These are phyloP conservation scores for Cutaneotrichosporon spelunceum DNA, from an alignment of 1,284 basidiomycete species.

Conservation along the genomic window DNA sequence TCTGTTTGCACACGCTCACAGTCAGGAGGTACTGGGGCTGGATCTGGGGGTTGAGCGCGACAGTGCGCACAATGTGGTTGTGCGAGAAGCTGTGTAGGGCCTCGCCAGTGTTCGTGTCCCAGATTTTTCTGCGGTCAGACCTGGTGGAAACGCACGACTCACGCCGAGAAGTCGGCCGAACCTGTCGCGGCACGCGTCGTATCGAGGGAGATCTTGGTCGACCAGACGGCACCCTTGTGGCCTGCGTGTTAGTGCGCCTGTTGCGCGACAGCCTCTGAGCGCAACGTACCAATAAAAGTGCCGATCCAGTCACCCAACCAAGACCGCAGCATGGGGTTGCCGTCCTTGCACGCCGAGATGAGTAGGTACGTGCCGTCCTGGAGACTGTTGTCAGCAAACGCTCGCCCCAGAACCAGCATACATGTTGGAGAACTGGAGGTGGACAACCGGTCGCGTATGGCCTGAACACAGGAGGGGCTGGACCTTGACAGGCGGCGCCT, in stretches of 20 bases:
- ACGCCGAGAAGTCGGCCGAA: conserved; percentile 97
- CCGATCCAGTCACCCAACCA: conserved; percentile 99
- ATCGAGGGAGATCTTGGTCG: conserved; percentile 85
- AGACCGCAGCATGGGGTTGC: conserved; percentile 90
- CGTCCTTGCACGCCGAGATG: conserved; percentile 94
- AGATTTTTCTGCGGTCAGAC: conserved; percentile 69
- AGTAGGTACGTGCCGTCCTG: conserved; percentile 79
- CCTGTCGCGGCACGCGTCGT: conserved; percentile 83
- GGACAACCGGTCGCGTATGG: conserved; percentile 76
- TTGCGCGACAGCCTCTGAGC: background rate
- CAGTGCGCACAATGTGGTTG: conserved; percentile 95
- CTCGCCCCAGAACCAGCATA: conserved; percentile 18
- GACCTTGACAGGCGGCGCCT: conserved; percentile 36
- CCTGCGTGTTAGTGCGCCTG: conserved; percentile 48
- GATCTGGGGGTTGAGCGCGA: conserved; percentile 62
- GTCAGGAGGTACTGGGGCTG: conserved; percentile 52
- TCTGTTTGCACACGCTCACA: conserved; percentile 23
- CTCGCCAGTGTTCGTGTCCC: conserved; percentile 90
- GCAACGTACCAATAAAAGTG: conserved; percentile 71
- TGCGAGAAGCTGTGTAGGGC: conserved; percentile 89
- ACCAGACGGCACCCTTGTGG: conserved; percentile 99
- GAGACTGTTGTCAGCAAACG: conserved; percentile 41
- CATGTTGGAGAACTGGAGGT: conserved; percentile 78
- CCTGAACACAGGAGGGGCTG: conserved; percentile 57
- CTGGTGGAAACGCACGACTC: conserved; percentile 46